Evolutionary conservation across 352 stramenopile genomes (phyloP).

Genomic region (Globisporangium emineosum): DNA sequence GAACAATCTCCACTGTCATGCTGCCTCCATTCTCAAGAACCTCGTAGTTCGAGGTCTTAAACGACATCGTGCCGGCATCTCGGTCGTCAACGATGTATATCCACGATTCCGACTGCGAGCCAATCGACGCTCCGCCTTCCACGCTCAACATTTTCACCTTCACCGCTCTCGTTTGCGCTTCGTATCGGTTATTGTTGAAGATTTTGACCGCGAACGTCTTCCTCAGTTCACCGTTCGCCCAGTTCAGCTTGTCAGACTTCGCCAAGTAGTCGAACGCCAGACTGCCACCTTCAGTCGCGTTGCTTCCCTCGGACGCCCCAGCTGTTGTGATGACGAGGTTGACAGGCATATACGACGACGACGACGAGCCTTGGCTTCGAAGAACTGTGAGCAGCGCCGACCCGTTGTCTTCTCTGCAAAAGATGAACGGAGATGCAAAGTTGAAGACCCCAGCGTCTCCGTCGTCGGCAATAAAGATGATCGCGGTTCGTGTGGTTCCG

Average conservation of each 20-base stretch:
- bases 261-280: slow-evolving; percentile 64
- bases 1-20: slow-evolving; percentile 44
- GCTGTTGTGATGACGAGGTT: slow-evolving; percentile 49
- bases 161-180: slow-evolving; percentile 40
- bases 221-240: slow-evolving; percentile 45
- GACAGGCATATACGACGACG: slow-evolving; percentile 59
- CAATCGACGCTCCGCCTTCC: slow-evolving; percentile 53
- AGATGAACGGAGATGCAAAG: slow-evolving; percentile 48
- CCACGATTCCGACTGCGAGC: slow-evolving; percentile 39
- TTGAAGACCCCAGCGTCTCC: slow-evolving; percentile 61
- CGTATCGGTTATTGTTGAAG: slow-evolving; percentile 72
- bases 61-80: slow-evolving; percentile 67
- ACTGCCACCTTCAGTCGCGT: slow-evolving; percentile 59
- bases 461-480: slow-evolving; percentile 57
- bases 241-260: slow-evolving; percentile 44
- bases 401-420: slow-evolving; percentile 65
- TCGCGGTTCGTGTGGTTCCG: slow-evolving; percentile 25
- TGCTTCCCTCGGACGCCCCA: slow-evolving; percentile 33
- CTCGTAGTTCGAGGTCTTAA: slow-evolving; percentile 48
- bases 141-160: slow-evolving; percentile 51
- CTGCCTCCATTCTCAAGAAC: slow-evolving; percentile 50
- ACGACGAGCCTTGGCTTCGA: slow-evolving; percentile 45
- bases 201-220: slow-evolving; percentile 63
- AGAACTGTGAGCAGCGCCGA: slow-evolving; percentile 54
- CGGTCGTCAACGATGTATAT: slow-evolving; percentile 77